A percentile compares a stretch with the other conserved stretches of the same genome.
Conservation (phyloP, 1,284 basidiomycete genomes). For the Sporisorium exsertum region DNA sequence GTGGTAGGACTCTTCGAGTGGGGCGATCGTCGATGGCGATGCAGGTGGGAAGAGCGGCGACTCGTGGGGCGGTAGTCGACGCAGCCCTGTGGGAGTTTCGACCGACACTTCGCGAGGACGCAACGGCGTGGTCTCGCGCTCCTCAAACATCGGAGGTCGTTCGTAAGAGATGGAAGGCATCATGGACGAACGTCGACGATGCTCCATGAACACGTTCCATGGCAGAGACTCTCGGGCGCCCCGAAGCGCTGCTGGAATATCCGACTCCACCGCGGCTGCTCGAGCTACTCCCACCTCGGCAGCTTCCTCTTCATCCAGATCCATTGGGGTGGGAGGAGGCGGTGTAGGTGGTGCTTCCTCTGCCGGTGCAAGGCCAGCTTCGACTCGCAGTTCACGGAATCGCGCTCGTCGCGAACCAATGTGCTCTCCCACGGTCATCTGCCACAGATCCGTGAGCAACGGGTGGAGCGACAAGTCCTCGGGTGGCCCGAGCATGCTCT, state of each 20-base stretch:
- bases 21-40: conserved; percentile 26
- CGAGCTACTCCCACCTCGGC: conserved; percentile 36
- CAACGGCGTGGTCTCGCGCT: conserved; percentile 32
- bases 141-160: conserved; percentile 19
- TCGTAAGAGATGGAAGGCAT: conserved; percentile 42
- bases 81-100: conserved; percentile 46
- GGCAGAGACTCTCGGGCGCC: conserved; percentile 39
- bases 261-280: conserved; percentile 11
- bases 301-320: conserved; percentile 11
- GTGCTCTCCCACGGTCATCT: conserved; percentile 26
- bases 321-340: conserved; percentile 32
- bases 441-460: conserved; percentile 30
- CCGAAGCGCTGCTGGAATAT: conserved; percentile 27
- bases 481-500: conserved; percentile 31
- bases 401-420: conserved; percentile 18
- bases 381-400: conserved; percentile 9
- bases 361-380: conserved; percentile 8
- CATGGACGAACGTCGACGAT: conserved; percentile 43
- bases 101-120: conserved; percentile 30
- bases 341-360: conserved; percentile 16
- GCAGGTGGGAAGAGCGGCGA: conserved; percentile 25
- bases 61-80: conserved; percentile 16
- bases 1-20: conserved; percentile 25
- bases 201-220: conserved; percentile 46
- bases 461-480: conserved; percentile 20